Evolutionary conservation across 2,329 filamentous ascomycete genomes (phyloP).

Genomic region (Fusarium incarnatum): DNA sequence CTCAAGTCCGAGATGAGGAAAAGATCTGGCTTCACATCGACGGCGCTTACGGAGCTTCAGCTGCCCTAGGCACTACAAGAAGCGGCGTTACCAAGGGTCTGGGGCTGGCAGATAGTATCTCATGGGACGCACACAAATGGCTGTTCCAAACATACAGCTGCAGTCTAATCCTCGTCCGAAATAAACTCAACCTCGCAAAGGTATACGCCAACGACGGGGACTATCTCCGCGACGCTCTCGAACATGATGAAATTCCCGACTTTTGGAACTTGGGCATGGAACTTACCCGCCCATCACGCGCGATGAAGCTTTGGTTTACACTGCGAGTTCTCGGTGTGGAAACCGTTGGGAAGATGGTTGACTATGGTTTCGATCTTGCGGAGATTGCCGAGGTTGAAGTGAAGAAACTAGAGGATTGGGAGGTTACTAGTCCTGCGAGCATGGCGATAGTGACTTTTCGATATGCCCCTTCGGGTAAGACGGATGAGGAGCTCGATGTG

Average conservation of each 20-base stretch:
- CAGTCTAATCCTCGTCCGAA: conserved; percentile 4
- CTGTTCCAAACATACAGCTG: conserved; percentile 41
- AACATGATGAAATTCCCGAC: conserved; percentile 21
- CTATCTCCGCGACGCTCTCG: conserved; percentile 19
- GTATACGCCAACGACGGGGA: conserved; percentile 19
- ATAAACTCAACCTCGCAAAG: background rate
- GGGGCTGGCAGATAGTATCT: conserved; percentile 21
- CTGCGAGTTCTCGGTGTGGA: conserved; percentile 14
- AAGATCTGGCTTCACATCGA: conserved; percentile 22
- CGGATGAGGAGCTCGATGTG: background rate
- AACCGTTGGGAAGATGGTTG: background rate
- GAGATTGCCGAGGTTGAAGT: conserved; percentile 4
- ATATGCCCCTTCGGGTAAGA: background rate
- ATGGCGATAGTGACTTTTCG: conserved; percentile 25
- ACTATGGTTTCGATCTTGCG: conserved; percentile 6
- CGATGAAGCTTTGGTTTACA: conserved; percentile 20
- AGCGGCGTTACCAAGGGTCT: background rate
- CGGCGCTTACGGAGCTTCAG: conserved; percentile 21
- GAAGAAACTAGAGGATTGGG: background rate
- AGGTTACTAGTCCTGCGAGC: conserved; percentile 14
- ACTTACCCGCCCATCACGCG: conserved; percentile 6
- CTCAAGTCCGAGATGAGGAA: background rate
- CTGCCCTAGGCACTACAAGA: background rate
- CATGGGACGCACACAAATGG: conserved; percentile 44
- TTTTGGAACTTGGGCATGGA: conserved; percentile 26